A percentile compares a stretch with the other conserved stretches of the same genome.
Conservation (phyloP, 2,329 filamentous ascomycete genomes). For the Venturia asperata region DNA sequence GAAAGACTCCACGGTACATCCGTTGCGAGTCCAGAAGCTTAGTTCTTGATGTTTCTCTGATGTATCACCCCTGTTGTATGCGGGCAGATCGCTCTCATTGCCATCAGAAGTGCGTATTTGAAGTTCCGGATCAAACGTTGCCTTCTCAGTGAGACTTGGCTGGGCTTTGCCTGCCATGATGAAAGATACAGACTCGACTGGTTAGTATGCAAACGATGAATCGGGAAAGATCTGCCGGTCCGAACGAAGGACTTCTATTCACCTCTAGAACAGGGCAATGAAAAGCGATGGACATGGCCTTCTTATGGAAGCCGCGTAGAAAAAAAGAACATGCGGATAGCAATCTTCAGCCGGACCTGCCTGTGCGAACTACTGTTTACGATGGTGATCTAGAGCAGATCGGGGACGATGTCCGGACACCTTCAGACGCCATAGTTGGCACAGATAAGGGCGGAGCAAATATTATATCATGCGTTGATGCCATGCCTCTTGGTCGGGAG, state of each 20-base stretch:
- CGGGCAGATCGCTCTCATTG: neutral
- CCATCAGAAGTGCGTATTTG: neutral
- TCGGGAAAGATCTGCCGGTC: neutral
- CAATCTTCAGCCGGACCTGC: neutral
- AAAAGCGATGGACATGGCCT: neutral
- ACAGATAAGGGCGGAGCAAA: neutral
- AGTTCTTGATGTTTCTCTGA: constrained; percentile 18
- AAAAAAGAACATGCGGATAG: neutral
- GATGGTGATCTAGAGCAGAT: neutral
- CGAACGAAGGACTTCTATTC: neutral
- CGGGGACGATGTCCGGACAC: neutral
- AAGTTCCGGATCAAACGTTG: constrained; percentile 9
- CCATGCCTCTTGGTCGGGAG: constrained; percentile 2
- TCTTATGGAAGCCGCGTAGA: neutral
- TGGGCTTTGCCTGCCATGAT: constrained; percentile 8
- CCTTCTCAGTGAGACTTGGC: constrained; percentile 18
- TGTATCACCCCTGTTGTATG: neutral
- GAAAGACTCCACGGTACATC: constrained; percentile 35
- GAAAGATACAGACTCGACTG: neutral
- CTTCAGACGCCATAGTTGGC: neutral
- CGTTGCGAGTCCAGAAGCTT: constrained; percentile 35
- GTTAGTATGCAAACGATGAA: neutral
- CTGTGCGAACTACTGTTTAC: neutral
- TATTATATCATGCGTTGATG: constrained; percentile 3
- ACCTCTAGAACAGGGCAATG: neutral